phyloP scores from a whole-genome alignment of 2,329 filamentous ascomycete genomes.

The Pseudogymnoascus sp. region DNA sequence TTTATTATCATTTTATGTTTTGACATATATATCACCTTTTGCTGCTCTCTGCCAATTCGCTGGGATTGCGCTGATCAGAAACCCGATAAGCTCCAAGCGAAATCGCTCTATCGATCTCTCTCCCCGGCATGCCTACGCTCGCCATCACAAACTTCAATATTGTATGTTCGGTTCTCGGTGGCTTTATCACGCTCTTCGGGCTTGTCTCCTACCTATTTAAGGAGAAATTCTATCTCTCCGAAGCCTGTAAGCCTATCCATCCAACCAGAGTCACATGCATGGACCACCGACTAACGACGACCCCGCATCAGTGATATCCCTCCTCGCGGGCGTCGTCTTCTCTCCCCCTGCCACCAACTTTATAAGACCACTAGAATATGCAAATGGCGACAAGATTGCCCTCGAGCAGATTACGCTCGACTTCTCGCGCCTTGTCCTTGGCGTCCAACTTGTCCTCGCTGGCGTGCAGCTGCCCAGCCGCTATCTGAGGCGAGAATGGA shows the following conservation, averaged over 20 bases:
- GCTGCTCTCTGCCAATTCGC: neutral
- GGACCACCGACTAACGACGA: neutral
- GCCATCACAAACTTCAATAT: conserved; percentile 42
- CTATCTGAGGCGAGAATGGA: conserved; percentile 70
- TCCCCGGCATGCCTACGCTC: conserved; percentile 1
- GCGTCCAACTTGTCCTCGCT: conserved; percentile 77
- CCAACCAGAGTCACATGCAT: neutral
- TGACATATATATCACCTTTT: neutral
- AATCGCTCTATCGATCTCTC: too few species aligned
- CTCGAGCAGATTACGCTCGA: conserved; percentile 66
- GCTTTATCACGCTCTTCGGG: conserved; percentile 76
- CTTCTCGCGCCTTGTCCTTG: conserved; percentile 75
- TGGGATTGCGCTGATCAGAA: conserved; percentile 6
- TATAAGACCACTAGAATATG: conserved; percentile 65
- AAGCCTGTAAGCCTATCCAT: conserved; percentile 54
- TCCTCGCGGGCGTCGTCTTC: conserved; percentile 65
- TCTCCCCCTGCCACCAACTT: conserved; percentile 69
- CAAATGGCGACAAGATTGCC: conserved; percentile 43
- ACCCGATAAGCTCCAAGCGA: neutral
- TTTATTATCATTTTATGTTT: neutral
- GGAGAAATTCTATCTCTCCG: conserved; percentile 78
- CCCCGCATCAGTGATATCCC: conserved; percentile 57
- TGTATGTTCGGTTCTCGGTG: conserved; percentile 55
- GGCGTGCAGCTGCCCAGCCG: conserved; percentile 77
- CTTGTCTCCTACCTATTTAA: conserved; percentile 79